Percentiles rank a stretch among this genome's conserved stretches.
These are phyloP conservation scores for Sanghuangporus baumii DNA, from an alignment of 1,284 basidiomycete genomes.

Conservation along the genomic window DNA sequence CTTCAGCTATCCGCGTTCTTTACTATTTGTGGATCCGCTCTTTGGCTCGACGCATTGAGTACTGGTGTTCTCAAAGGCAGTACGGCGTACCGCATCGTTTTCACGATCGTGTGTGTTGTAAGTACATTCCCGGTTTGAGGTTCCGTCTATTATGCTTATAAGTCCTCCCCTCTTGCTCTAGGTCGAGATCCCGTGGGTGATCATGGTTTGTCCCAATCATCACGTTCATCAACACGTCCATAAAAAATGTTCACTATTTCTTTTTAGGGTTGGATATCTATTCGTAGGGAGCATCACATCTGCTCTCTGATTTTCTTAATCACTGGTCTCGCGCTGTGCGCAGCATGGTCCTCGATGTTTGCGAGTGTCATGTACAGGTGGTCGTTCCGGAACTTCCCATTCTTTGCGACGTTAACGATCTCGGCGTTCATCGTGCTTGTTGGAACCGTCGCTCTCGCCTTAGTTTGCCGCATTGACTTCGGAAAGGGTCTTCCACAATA, in stretches of 20 bases:
- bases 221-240: neutral
- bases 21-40: constrained; percentile 21
- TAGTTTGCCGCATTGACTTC: constrained; percentile 22
- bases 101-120: constrained; percentile 19
- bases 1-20: constrained; percentile 25
- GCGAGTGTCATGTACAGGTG: constrained; percentile 20
- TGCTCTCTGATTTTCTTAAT: constrained; percentile 21
- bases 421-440: constrained; percentile 20
- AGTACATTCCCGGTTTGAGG: constrained; percentile 3
- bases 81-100: constrained; percentile 17
- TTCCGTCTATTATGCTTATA: neutral
- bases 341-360: constrained; percentile 21
- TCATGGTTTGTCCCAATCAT: constrained; percentile 9
- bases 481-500: constrained; percentile 22
- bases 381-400: constrained; percentile 23
- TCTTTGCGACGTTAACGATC: constrained; percentile 23
- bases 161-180: neutral
- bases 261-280: constrained; percentile 20
- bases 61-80: constrained; percentile 11
- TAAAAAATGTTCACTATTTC: neutral
- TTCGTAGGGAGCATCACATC: constrained; percentile 20
- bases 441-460: constrained; percentile 19
- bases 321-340: constrained; percentile 9
- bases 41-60: constrained; percentile 24
- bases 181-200: constrained; percentile 18